phyloP scores from a whole-genome alignment of 163 green algal genomes.

The Chlamydomonas reinhardtii region DNA sequence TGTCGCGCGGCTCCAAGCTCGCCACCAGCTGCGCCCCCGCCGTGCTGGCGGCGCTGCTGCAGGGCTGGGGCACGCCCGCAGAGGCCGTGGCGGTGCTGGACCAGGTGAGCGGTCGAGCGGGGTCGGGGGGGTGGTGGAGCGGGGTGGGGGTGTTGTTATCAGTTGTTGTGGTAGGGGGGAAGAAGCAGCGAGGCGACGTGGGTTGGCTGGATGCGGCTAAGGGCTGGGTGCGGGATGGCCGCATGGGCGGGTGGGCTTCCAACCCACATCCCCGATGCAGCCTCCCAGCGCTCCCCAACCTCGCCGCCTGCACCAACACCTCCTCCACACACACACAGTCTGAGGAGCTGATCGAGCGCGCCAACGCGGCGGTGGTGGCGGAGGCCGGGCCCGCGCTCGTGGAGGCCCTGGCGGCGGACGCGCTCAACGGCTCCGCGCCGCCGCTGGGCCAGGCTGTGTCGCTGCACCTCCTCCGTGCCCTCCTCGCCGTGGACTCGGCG shows the following conservation, averaged over 20 bases:
- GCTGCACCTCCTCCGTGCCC: conserved; percentile 72
- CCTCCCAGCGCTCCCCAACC: too few species aligned
- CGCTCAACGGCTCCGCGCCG: conserved; percentile 45
- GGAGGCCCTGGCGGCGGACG: conserved; percentile 49
- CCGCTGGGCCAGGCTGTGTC: conserved; percentile 67
- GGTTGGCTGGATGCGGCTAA: too few species aligned
- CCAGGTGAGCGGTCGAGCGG: background rate
- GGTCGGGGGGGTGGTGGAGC: background rate
- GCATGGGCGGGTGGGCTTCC: too few species aligned
- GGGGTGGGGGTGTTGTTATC: conserved; percentile 55
- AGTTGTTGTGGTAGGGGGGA: too few species aligned
- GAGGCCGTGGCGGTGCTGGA: conserved; percentile 34
- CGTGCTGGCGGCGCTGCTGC: conserved; percentile 71
- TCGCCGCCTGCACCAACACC: too few species aligned
- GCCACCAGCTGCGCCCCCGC: conserved; percentile 58
- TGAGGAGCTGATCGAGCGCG: conserved; percentile 71
- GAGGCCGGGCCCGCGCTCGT: conserved; percentile 40
- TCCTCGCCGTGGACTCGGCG: conserved; percentile 66
- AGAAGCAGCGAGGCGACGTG: too few species aligned
- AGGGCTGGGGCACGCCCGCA: conserved; percentile 47
- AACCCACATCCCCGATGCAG: too few species aligned
- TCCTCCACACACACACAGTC: background rate
- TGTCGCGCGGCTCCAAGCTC: conserved; percentile 68
- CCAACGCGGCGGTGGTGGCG: conserved; percentile 65
- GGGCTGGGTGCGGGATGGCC: too few species aligned